Evolutionary conservation across 148 eudicot species (phyloP), one percentile per base, ranked within the genome.

Genomic region (Cornus kousa): DNA sequence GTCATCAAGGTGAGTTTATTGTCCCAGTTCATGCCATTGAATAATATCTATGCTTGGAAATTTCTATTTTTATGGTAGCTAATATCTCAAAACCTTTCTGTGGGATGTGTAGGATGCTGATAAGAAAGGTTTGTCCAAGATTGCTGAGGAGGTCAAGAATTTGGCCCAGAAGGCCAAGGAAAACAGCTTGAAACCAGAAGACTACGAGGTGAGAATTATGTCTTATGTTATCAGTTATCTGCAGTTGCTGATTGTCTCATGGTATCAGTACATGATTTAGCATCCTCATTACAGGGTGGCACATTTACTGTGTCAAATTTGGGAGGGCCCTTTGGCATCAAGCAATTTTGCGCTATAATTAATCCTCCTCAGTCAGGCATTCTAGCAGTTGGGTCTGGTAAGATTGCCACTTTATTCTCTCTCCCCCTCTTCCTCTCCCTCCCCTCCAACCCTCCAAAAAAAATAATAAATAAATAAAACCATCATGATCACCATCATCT

Each of bases 81-180:
- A 9, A 16, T 7, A 11, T 48, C 12, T 8, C 9, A 11, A 48
- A 48, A 11, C 5, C 7, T 0, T 48, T 3, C 53, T 48, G 53
- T 48, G 53, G 64, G 73, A n/a, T 69, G 65, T 83, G 86, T 83
- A 95, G 99, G 98, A 96, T 85, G 98, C 95, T 73, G 99, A 96
- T 86, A 93, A 90, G 92, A 92, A 93, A 86, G 97, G 98, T 79
- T 86, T 96, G 53, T 89, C 98, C 66, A 85, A 57, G 75, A 96
- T 96, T 68, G 68, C 90, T 16, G 97, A 96, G 73, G 99, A 96
- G 79, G 98, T 96, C 40, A 96, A 93, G 84, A 67, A 82, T 74
- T 84, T 96, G 76, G 98, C 99, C 48, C 95, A 92, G 76, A 96
- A 87, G 79, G 99, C 99, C 7, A 93, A 86, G 83, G 99, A 90